phyloP scores from a whole-genome alignment of 441 rosid genomes.

The Bocquillonia castaneifolia region DNA sequence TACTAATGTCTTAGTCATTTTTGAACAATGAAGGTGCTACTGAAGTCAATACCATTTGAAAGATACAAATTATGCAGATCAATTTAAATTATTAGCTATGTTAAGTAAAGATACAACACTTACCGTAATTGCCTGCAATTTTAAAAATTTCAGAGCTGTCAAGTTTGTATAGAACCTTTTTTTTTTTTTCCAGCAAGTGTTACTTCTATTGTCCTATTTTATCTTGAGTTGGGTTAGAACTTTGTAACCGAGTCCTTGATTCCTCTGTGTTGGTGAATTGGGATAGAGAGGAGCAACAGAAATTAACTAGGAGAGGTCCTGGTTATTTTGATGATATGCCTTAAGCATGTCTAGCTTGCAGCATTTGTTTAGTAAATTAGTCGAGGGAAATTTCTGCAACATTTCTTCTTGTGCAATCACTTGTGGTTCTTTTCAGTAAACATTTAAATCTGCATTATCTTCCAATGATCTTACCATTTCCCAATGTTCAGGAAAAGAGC shows the following conservation, averaged over 20 bases:
- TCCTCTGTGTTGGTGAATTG: not conserved
- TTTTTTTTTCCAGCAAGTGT: too few species aligned
- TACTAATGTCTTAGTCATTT: too few species aligned
- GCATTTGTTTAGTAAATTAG: constrained; percentile 6
- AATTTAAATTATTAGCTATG: too few species aligned
- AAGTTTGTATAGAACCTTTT: too few species aligned
- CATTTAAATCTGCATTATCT: constrained; percentile 6
- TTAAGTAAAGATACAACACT: too few species aligned
- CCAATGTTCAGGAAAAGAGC: constrained; percentile 60
- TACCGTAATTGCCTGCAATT: too few species aligned
- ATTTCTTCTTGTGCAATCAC: not conserved
- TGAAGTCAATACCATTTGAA: too few species aligned
- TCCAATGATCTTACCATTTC: constrained; percentile 20
- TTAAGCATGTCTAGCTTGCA: not conserved
- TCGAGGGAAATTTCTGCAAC: not conserved
- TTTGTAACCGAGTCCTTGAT: not conserved
- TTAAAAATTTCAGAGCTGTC: too few species aligned
- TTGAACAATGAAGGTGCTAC: too few species aligned
- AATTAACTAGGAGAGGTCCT: not conserved
- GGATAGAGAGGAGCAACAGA: not conserved
- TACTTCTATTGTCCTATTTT: too few species aligned
- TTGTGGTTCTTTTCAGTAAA: constrained; percentile 18
- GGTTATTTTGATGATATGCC: not conserved
- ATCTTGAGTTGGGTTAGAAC: too few species aligned
- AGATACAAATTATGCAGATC: too few species aligned